A percentile compares a stretch with the other conserved stretches of the same genome.
phyloP scores from a whole-genome alignment of 495 filamentous ascomycete species.

The Talaromyces borbonicus region DNA sequence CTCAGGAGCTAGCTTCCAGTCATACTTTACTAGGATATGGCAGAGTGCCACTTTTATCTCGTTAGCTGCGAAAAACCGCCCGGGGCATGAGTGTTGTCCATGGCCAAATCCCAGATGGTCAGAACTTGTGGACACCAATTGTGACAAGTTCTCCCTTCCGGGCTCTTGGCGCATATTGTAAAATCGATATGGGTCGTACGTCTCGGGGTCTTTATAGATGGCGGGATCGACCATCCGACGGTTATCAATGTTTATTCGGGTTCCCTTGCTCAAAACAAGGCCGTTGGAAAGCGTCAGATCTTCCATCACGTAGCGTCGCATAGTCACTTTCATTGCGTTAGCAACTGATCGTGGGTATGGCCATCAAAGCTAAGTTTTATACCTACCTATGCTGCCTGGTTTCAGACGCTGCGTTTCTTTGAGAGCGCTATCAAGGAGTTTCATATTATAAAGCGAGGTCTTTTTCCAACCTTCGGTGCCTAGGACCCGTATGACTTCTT shows the following conservation, averaged over 20 bases:
- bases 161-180: slow-evolving; percentile 30
- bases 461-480: slow-evolving; percentile 35
- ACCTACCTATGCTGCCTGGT: slow-evolving; percentile 27
- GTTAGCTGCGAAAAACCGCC: slow-evolving; percentile 41
- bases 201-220: slow-evolving; percentile 31
- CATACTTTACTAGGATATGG: slow-evolving; percentile 12
- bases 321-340: too few relatives aligned
- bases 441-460: slow-evolving; percentile 38
- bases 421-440: slow-evolving; percentile 36
- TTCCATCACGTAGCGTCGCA: slow-evolving; percentile 29
- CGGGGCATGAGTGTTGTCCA: slow-evolving; percentile 45
- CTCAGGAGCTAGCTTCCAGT: slow-evolving; percentile 3
- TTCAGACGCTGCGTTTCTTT: slow-evolving; percentile 28
- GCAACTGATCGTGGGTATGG: neutral
- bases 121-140: slow-evolving; percentile 34
- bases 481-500: slow-evolving; percentile 28
- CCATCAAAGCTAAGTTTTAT: neutral
- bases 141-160: slow-evolving; percentile 31
- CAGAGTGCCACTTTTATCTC: slow-evolving; percentile 34
- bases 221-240: slow-evolving; percentile 26
- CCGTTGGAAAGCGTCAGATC: slow-evolving; percentile 27
- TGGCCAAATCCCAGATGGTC: slow-evolving; percentile 37
- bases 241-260: slow-evolving; percentile 25
- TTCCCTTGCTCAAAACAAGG: slow-evolving; percentile 24
- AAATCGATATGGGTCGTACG: slow-evolving; percentile 41